Percentiles rank a stretch among this genome's conserved stretches.
phyloP scores from a whole-genome alignment of 2,329 filamentous ascomycete genomes.

The Paracoccidioides brasiliensis region DNA sequence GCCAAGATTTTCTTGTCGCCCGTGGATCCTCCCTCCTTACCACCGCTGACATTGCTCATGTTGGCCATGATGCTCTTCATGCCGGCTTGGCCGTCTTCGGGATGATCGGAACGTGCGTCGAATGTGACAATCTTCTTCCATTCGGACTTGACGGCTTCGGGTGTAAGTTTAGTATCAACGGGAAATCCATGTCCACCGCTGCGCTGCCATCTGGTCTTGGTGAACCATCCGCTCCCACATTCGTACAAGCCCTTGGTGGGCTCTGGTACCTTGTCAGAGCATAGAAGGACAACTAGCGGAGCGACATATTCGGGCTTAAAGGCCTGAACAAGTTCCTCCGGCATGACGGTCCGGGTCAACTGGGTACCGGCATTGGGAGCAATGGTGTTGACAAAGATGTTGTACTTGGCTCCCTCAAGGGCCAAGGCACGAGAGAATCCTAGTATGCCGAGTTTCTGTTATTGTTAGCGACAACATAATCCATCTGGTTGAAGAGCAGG shows the following conservation, averaged over 20 bases:
- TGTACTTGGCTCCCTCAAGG: slow-evolving; percentile 88
- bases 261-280: slow-evolving; percentile 72
- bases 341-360: slow-evolving; percentile 89
- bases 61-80: slow-evolving; percentile 72
- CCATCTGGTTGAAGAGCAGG: slow-evolving; percentile 5
- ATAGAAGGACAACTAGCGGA: slow-evolving; percentile 77
- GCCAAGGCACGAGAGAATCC: slow-evolving; percentile 90
- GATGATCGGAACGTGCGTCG: slow-evolving; percentile 77
- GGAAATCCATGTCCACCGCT: slow-evolving; percentile 84
- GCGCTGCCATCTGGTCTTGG: slow-evolving; percentile 88
- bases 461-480: slow-evolving; percentile 1
- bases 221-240: slow-evolving; percentile 87
- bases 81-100: slow-evolving; percentile 62
- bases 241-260: slow-evolving; percentile 85
- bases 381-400: slow-evolving; percentile 96
- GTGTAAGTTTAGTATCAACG: slow-evolving; percentile 65
- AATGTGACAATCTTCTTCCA: slow-evolving; percentile 77
- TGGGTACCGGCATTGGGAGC: slow-evolving; percentile 92
- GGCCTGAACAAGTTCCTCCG: slow-evolving; percentile 93
- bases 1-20: slow-evolving; percentile 53
- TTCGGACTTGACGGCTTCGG: slow-evolving; percentile 65
- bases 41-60: slow-evolving; percentile 58
- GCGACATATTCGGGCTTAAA: slow-evolving; percentile 99
- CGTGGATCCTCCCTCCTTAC: slow-evolving; percentile 30
- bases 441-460: slow-evolving; percentile 75